Evolutionary conservation across 225 moss, liverwort and hornwort species (phyloP), one percentile per base, ranked within the genome.

Genomic region (Polytrichum formosum): DNA sequence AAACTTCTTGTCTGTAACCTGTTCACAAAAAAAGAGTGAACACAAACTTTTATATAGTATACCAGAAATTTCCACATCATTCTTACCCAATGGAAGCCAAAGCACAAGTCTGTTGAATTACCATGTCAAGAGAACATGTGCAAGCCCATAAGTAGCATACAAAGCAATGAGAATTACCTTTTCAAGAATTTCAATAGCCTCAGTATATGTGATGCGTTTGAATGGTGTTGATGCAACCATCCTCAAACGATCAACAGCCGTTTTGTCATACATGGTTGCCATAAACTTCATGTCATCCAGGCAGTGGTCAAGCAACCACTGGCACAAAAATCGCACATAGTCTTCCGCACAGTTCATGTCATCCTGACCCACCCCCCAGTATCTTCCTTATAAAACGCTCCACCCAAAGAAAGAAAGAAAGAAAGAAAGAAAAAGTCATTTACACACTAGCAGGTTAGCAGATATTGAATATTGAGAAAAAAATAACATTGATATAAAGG

Each of bases 321-420:
- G 92, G 64, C 91, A 98, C 82, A 91, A 80, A 58, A 90, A 98
- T 63, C 82, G 91, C 56, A 98, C 88, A 23, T 88, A 98, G 78
- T 92, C 97, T 79, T 94, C 97, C 55, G 91, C 94, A 67, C 97
- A 98, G 61, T 90, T 89, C 96, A 97, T 97, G 79, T 92, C 96
- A 72, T 97, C 93, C 85, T 92, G 76, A 37, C 37, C 10, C 37
- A 37, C 10, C 13, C 37, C 37, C 13, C 37, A 10, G 2, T 37
- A 8, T 37, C 37, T 37, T 13, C 37, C 37, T 37, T 10, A 0
- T 37, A 10, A 37, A 13, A 10, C 3, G 2, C 9, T 37, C 37
- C 37, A 2, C 10, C 6, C 1, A 33, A 33, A 33, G 6, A 33
- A 33, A 7, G 29, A 29, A 29, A 5, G 5, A 4, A 29, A 5